Evolutionary conservation across 2,329 filamentous ascomycete species (phyloP).

Genomic region (Raffaelea deltoideospora): DNA sequence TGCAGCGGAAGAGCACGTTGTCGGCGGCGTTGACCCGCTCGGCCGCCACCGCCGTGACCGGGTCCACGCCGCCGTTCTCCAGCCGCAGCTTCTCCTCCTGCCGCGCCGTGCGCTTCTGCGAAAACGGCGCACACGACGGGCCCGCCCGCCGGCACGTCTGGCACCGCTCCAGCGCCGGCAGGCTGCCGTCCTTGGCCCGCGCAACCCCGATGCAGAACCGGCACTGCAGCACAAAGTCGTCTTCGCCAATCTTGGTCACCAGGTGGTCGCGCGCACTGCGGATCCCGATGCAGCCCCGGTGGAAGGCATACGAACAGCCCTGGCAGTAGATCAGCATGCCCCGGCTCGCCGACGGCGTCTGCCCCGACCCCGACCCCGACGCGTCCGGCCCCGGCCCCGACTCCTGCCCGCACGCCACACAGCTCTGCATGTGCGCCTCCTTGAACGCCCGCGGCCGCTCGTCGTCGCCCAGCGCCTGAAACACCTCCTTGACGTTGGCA

Average conservation of each 20-base stretch:
- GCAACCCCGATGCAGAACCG: constrained; percentile 62
- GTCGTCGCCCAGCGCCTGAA: constrained; percentile 40
- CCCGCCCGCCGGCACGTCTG: constrained; percentile 53
- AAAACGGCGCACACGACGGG: constrained; percentile 58
- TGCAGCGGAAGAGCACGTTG: constrained; percentile 74
- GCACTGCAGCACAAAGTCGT: constrained; percentile 79
- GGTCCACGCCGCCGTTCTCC: constrained; percentile 67
- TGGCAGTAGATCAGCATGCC: constrained; percentile 75
- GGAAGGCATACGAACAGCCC: constrained; percentile 73
- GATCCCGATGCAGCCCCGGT: constrained; percentile 66
- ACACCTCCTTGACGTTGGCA: constrained; percentile 57
- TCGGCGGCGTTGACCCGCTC: constrained; percentile 57
- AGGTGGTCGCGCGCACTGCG: constrained; percentile 67
- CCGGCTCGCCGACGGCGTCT: constrained; percentile 38
- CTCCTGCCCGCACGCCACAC: constrained; percentile 63
- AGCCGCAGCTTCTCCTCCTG: constrained; percentile 74
- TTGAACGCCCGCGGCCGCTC: constrained; percentile 61
- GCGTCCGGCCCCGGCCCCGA: no score
- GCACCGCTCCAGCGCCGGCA: constrained; percentile 59
- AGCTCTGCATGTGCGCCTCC: constrained; percentile 51
- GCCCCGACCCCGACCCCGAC: constrained; percentile 31
- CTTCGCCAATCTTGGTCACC: constrained; percentile 67
- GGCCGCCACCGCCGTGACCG: constrained; percentile 47
- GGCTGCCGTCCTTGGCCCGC: constrained; percentile 50
- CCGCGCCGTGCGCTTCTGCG: constrained; percentile 52